Evolutionary conservation across 208 protist species (phyloP), one percentile per base, ranked within the genome.

Genomic region (Crithidia thermophila): DNA sequence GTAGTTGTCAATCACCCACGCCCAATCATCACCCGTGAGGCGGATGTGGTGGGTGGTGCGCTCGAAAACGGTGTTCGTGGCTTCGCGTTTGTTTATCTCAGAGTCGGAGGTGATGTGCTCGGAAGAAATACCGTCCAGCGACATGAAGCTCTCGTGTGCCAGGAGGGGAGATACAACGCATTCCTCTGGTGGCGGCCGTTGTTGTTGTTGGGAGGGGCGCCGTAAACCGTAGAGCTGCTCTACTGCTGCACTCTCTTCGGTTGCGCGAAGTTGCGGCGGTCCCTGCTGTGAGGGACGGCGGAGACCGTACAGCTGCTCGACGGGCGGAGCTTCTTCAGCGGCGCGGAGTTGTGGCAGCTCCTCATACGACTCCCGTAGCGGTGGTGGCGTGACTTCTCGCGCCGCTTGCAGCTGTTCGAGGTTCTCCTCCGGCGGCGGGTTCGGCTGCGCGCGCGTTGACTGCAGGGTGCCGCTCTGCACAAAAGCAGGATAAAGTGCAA

Each of bases 11-110:
- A 82, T 10, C 18, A 88, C 72, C 28, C 67, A 39, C 6, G 39
- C 72, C 82, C 78, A 88, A 40, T 61, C 9, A n/a, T 84, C 71
- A n/a, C 82, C 82, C 11, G 80, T 65, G 16, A 88, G 67, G 2
- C 49, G 66, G 21, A 82, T 64, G 23, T 45, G 71, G 68, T 84
- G 82, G 6, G 40, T 72, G 9, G 83, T 85, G 4, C 66, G 4
- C 25, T 7, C n/a, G 47, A 1, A 1, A 5, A 7, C 0, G 6
- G 5, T 7, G n/a, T 11, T 25, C 6, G 27, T 3, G 8, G 14
- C 2, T 59, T 23, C 4, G 53, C 25, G n/a, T 46, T 59, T 59
- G n/a, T 59, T 47, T 4, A 20, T 30, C 4, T 43, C 23, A 4
- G 36, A 34, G 6, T 3, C 46, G 2, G 37, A 4, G 2, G 53